phyloP scores from a whole-genome alignment of 495 filamentous ascomycete species.

The Elasticomyces elasticus region DNA sequence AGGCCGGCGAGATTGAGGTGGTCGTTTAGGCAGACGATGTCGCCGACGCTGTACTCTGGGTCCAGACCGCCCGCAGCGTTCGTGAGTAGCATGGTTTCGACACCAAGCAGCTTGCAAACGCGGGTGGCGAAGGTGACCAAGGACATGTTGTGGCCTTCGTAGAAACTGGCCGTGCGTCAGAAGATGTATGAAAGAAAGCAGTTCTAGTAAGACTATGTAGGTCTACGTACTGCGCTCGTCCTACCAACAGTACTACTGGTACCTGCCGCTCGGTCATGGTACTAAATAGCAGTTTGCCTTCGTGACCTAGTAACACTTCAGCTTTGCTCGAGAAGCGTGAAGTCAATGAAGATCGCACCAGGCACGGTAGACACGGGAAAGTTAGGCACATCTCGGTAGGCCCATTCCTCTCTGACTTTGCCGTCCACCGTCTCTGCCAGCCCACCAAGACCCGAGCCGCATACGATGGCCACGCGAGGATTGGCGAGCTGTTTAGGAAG shows the following conservation, averaged over 20 bases:
- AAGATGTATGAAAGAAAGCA: not conserved
- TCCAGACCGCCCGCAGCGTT: conserved; percentile 72
- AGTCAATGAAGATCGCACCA: too few relatives aligned
- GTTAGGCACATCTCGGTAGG: conserved; percentile 54
- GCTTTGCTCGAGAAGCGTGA: too few relatives aligned
- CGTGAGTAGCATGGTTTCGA: conserved; percentile 58
- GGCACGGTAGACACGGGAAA: conserved; percentile 57
- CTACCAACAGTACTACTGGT: conserved; percentile 62
- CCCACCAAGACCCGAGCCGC: conserved; percentile 62
- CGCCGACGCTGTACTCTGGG: conserved; percentile 56
- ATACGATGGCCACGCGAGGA: conserved; percentile 59
- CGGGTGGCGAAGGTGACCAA: conserved; percentile 60
- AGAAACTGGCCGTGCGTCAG: conserved; percentile 45
- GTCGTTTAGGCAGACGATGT: conserved; percentile 65
- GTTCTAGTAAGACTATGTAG: not conserved
- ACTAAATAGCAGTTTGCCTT: conserved; percentile 64
- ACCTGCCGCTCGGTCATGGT: conserved; percentile 43
- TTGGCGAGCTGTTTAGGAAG: conserved; percentile 40
- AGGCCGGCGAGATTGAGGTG: conserved; percentile 69
- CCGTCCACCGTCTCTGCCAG: conserved; percentile 50
- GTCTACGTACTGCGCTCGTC: conserved; percentile 60
- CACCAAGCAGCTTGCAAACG: conserved; percentile 57
- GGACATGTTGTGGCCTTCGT: conserved; percentile 64
- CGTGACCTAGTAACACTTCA: conserved; percentile 55
- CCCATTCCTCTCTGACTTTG: conserved; percentile 43